phyloP scores from a whole-genome alignment of 2,329 filamentous ascomycete genomes.

The Didymella lethalis region DNA sequence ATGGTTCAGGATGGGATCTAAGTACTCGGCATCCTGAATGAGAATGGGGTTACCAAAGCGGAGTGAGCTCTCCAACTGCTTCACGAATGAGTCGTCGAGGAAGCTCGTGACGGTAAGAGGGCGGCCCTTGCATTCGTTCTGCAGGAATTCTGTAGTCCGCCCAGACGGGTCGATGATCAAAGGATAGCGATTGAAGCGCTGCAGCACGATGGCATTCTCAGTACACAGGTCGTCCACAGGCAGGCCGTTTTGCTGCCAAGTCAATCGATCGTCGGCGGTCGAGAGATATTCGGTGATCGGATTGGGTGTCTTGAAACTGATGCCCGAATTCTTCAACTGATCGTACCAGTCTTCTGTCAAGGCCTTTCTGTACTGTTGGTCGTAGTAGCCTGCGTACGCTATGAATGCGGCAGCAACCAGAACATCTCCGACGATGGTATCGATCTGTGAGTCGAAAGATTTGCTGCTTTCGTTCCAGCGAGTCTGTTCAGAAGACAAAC shows the following conservation, averaged over 20 bases:
- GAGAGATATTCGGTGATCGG: conserved; percentile 96
- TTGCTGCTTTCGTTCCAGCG: conserved; percentile 98
- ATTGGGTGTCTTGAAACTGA: conserved; percentile 91
- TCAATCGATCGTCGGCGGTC: conserved; percentile 90
- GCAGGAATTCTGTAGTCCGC: conserved; percentile 90
- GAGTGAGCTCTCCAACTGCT: conserved; percentile 94
- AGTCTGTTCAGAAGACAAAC: conserved; percentile 88
- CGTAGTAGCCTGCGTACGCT: conserved; percentile 95
- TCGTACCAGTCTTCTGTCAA: conserved; percentile 99
- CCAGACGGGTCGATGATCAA: conserved; percentile 98
- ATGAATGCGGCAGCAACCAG: conserved; percentile 96
- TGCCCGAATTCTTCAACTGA: conserved; percentile 90
- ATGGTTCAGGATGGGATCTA: conserved; percentile 97
- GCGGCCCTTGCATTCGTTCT: conserved; percentile 92
- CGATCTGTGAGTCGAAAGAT: conserved; percentile 97
- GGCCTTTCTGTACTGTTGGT: conserved; percentile 95
- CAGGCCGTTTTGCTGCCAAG: conserved; percentile 92
- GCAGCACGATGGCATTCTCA: conserved; percentile 96
- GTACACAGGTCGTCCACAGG: conserved; percentile 98
- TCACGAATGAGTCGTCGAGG: conserved; percentile 96
- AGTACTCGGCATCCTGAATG: conserved; percentile 96
- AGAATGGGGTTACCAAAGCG: conserved; percentile 98
- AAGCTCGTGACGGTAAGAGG: conserved; percentile 97
- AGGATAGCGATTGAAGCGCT: conserved; percentile 97
- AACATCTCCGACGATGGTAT: conserved; percentile 94